Evolutionary conservation across 1,284 basidiomycete genomes (phyloP), one percentile per base, ranked within the genome.

Genomic region (Leccinum solheimii): DNA sequence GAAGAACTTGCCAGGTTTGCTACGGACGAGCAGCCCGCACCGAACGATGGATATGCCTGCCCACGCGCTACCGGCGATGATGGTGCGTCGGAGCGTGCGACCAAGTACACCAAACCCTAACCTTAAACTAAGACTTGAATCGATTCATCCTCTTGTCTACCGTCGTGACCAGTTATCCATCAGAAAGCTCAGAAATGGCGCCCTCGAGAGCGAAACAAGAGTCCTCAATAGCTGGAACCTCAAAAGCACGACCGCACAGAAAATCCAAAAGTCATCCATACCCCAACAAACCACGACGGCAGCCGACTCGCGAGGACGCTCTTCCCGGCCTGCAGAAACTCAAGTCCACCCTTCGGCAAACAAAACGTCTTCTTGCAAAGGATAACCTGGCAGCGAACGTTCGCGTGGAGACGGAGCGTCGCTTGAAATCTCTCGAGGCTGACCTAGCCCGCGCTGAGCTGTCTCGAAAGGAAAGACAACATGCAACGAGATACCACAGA

Each of bases 401-500:
- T 10, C 83, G 90, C 53, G 84, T 94, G 2, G 83, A 84, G 68
- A 90, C 92, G 0, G 90, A 95, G 74, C 82, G 94, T 62, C 80
- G 90, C 61, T 72, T 92, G 50, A 87, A 86, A 67, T 82, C 87
- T 2, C 81, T 95, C 8, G 87, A 95, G 72, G 81, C 80, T 7
- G 94, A 96, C 69, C 80, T 95, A 21, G 83, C 82, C 30, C 82
- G 79, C 64, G 87, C 87, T 1, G 82, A 87, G 72, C 69, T 68
- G 60, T 77, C 79, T 58, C 78, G 79, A 13, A 90, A 90, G 69
- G 94, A 95, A 74, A 84, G 87, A 55, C 78, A 84, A 54, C 79
- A 92, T 67, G 90, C 92, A 0, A 76, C 82, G 50, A 84, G 83
- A 65, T 96, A 96, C 74, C 94, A 94, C 69, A 92, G 86, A 76